Evolutionary conservation across 176 grass and related monocot genomes (phyloP).

Genomic region (Eragrostis curvula): DNA sequence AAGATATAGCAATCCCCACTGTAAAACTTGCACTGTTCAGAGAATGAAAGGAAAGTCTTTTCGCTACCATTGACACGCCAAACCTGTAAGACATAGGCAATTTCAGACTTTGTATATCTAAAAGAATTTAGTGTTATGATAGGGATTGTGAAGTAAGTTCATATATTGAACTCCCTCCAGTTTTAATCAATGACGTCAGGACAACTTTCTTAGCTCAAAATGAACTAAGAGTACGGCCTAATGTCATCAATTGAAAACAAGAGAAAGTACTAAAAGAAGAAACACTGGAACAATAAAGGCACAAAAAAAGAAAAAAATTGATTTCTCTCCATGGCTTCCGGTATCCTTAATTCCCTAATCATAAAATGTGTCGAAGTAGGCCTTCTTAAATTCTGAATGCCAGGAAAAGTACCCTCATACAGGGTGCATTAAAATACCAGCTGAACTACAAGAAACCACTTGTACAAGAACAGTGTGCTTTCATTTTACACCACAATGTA

Average conservation of each 20-base stretch:
- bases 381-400: not conserved
- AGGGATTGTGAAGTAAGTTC: not conserved
- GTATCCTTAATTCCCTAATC: not conserved
- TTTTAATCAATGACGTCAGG: not conserved
- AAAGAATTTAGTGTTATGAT: not conserved
- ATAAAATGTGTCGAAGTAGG: not conserved
- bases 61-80: constrained; percentile 88
- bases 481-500: not conserved
- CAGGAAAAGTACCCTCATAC: not conserved
- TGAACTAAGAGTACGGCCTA: not conserved
- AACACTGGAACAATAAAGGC: not conserved
- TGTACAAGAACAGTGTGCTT: not conserved
- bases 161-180: not conserved
- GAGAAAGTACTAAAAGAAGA: not conserved
- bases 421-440: not conserved
- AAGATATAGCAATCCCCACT: constrained; percentile 98
- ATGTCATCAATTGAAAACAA: not conserved
- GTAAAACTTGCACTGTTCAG: constrained; percentile 97
- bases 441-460: not conserved
- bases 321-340: not conserved
- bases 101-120: constrained; percentile 34
- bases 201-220: not conserved
- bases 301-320: too few relatives aligned
- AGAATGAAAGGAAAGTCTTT: constrained; percentile 82
- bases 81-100: constrained; percentile 56